These are phyloP conservation scores for Penicillium canariense DNA, from an alignment of 495 filamentous ascomycete genomes.

Conservation along the genomic window DNA sequence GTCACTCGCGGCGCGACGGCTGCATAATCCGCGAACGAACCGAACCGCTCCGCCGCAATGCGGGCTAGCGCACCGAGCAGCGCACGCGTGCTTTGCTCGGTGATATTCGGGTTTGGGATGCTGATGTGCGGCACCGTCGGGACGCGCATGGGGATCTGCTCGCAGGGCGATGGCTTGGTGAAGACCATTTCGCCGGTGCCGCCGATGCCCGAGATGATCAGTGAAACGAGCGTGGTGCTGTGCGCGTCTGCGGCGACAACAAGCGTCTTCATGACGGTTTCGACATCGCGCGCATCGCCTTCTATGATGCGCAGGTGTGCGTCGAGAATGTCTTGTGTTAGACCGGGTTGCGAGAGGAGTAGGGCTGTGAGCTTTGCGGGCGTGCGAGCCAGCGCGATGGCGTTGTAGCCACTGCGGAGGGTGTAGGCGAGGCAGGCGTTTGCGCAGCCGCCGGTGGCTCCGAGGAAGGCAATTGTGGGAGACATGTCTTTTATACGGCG, in stretches of 20 bases:
- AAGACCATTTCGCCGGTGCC: conserved; percentile 13
- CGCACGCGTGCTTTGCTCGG: conserved; percentile 21
- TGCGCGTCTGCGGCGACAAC: conserved; percentile 7
- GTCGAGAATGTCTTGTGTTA: conserved; percentile 30
- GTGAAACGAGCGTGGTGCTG: conserved; percentile 20
- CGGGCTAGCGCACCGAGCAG: conserved; percentile 30
- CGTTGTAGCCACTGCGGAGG: conserved; percentile 45
- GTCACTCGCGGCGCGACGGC: conserved; percentile 12
- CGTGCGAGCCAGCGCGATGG: conserved; percentile 51
- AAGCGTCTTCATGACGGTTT: conserved; percentile 32
- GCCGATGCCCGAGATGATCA: conserved; percentile 50
- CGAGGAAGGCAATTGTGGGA: conserved; percentile 40
- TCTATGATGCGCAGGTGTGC: conserved; percentile 41
- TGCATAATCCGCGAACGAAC: conserved; percentile 4
- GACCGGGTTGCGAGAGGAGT: conserved; percentile 30
- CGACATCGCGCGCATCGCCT: conserved; percentile 47
- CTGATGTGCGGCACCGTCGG: conserved; percentile 18
- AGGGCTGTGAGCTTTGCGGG: conserved; percentile 54
- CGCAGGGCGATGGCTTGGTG: conserved; percentile 17
- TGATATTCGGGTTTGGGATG: conserved; percentile 27
- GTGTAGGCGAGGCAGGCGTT: conserved; percentile 43
- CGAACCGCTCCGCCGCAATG: conserved; percentile 20
- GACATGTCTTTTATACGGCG: not conserved
- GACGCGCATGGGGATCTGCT: conserved; percentile 11
- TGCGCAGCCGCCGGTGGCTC: conserved; percentile 44